Evolutionary conservation across 2,329 filamentous ascomycete genomes (phyloP), one percentile per base, ranked within the genome.

Genomic region (Apiospora arundinis): DNA sequence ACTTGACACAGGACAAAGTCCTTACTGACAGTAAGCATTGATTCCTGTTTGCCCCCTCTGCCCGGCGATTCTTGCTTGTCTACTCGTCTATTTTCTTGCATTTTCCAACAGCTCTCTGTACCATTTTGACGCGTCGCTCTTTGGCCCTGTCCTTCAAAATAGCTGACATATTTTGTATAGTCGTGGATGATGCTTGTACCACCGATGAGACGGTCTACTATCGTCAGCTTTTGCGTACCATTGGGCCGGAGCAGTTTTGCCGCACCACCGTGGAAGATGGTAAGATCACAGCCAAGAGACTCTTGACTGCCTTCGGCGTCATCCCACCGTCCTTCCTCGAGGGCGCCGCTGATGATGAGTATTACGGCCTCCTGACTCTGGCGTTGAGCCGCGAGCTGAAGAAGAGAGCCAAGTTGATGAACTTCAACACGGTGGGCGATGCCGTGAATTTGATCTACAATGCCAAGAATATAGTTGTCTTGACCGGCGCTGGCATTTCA

Each of bases 401-500:
- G 70, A 96, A 94, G 82, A 91, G 95, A 67, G 90, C 91, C 74
- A 97, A 97, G 81, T 86, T 98, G 68, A 80, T 86, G 28, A 86
- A 92, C 73, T 95, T 94, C 87, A 97, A 97, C 84, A 91, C 92
- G 0, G 87, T 98, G 69, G 93, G 97, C 74, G 95, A 99, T 82
- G 96, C 94, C 5, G 95, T 96, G 11, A 83, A 87, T 18, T 85
- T 99, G 68, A 87, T 99, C 60, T 86, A 90, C 76, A 88, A 89
- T 72, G 90, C 92, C 71, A 89, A 89, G 75, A 97, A 97, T 81
- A 95, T 99, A 80, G 90, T 99, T 78, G 93, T 98, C 74, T 89
- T 99, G 75, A 98, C 96, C 0, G 96, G 96, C 69, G 96, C 96
- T 23, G 96, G 96, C 75, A 98, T 99, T 76, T 98, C 95, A 37